Evolutionary conservation across 306 rosid species (phyloP), one percentile per base, ranked within the genome.

Genomic region (Rubus idaeus): DNA sequence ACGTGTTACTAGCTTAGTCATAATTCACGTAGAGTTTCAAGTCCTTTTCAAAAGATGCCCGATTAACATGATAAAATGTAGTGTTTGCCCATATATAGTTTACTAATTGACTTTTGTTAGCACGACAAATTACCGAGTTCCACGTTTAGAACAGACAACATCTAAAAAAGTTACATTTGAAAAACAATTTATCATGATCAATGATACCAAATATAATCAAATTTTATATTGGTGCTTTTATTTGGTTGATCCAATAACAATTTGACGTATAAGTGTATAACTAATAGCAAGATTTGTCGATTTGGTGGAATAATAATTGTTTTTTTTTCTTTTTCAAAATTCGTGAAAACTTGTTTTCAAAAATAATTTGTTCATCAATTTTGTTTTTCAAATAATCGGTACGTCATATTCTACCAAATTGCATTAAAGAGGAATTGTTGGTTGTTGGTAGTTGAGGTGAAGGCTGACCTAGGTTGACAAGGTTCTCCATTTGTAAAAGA

Each of bases 31-130:
- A 35, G 68, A 35, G 13, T 14, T 30, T 73, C 13, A 12, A 44
- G 72, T 64, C 75, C 46, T 79, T 75, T 80, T 68, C 58, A 79
- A 63, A 17, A 84, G 83, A 78, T 64, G 45, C 73, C 75, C 70
- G 56, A 50, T 60, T 45, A 50, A 52, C 21, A 73, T 53, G 67
- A 61, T 26, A 61, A 61, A 11, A 53, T 45, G 41, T 12, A 51
- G 35, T 30, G 35, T 30, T 30, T 30, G 35, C 35, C 63, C 57
- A 63, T 42, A 39, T 2, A 41, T 42, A 42, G 17, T n/a, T 41
- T 73, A 58, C 55, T 58, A 14, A 16, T 74, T 58, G 69, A 74
- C 77, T 74, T 53, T 13, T 3, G 16, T 16, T 40, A 41, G 42
- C 67, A 14, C 18, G 51, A 4, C 65, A 56, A 58, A 74, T 26